Evolutionary conservation across 495 filamentous ascomycete genomes (phyloP).

Genomic region (Chlorociboria aeruginascens): DNA sequence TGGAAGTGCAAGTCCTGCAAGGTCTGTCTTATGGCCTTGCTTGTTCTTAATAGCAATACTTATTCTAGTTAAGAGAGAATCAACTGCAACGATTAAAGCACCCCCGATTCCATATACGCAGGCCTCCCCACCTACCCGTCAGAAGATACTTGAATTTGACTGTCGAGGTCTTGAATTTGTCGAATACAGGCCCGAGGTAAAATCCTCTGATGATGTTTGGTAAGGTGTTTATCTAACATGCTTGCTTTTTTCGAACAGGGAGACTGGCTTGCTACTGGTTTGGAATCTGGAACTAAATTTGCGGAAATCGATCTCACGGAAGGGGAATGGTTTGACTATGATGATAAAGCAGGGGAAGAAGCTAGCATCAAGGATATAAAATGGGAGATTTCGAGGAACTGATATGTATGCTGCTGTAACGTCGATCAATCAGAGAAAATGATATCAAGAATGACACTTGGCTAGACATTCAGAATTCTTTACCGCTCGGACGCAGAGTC

Average conservation of each 20-base stretch:
- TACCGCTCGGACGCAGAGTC: too few species aligned
- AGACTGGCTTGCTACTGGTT: conserved; percentile 75
- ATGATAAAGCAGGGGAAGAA: conserved; percentile 61
- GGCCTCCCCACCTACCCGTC: conserved; percentile 52
- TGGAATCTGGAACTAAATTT: conserved; percentile 70
- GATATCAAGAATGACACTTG: too few species aligned
- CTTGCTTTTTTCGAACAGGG: conserved; percentile 37
- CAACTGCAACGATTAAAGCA: conserved; percentile 53
- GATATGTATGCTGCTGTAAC: not conserved
- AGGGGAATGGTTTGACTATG: conserved; percentile 85
- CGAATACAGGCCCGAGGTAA: conserved; percentile 78
- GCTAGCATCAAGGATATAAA: conserved; percentile 86
- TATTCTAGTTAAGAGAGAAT: conserved; percentile 33
- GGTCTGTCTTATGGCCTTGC: conserved; percentile 28
- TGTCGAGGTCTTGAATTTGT: conserved; percentile 89
- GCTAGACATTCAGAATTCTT: too few species aligned
- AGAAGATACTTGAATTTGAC: conserved; percentile 80
- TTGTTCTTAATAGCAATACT: not conserved
- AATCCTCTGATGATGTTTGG: conserved; percentile 5
- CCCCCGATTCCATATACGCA: conserved; percentile 59
- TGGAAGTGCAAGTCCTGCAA: conserved; percentile 94
- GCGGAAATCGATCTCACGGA: conserved; percentile 67
- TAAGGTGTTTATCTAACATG: not conserved
- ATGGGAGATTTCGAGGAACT: conserved; percentile 64
- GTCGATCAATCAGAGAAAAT: too few species aligned